Conservation (phyloP, 148 eudicot genomes). For the Oxyria digyna region DNA sequence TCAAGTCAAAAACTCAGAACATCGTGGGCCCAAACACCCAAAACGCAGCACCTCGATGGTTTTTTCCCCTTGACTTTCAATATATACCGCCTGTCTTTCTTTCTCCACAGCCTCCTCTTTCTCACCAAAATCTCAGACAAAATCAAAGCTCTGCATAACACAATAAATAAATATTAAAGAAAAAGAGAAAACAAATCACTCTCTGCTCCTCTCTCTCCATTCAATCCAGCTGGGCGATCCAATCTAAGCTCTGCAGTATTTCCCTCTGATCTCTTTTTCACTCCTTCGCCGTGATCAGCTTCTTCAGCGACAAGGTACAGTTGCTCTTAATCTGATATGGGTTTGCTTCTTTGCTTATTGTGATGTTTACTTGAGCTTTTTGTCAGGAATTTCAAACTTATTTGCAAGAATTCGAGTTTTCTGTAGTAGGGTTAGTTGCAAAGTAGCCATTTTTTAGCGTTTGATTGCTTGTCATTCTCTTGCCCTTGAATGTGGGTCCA, state of each 20-base stretch:
- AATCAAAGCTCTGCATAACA: neutral
- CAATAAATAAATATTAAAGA: too few species aligned
- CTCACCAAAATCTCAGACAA: neutral
- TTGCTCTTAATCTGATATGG: neutral
- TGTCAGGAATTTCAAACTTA: neutral
- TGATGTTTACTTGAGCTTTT: neutral
- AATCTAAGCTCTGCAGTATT: neutral
- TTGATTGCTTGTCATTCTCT: neutral
- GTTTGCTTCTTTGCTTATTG: neutral
- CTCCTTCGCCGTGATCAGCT: neutral
- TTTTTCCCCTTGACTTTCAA: neutral
- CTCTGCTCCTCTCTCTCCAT: neutral
- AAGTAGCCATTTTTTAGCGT: neutral
- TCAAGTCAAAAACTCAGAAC: neutral
- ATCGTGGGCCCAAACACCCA: neutral
- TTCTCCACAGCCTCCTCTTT: neutral
- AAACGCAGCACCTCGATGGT: neutral
- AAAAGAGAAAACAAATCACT: too few species aligned
- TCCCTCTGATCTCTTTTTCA: neutral
- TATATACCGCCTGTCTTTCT: neutral
- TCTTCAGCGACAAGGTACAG: neutral
- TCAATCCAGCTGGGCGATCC: constrained; percentile 5
- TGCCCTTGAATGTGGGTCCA: neutral
- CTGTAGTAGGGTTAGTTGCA: neutral
- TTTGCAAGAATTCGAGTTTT: neutral